phyloP scores from a whole-genome alignment of 768 basidiomycete species.

The Mrakia hoshinonis region DNA sequence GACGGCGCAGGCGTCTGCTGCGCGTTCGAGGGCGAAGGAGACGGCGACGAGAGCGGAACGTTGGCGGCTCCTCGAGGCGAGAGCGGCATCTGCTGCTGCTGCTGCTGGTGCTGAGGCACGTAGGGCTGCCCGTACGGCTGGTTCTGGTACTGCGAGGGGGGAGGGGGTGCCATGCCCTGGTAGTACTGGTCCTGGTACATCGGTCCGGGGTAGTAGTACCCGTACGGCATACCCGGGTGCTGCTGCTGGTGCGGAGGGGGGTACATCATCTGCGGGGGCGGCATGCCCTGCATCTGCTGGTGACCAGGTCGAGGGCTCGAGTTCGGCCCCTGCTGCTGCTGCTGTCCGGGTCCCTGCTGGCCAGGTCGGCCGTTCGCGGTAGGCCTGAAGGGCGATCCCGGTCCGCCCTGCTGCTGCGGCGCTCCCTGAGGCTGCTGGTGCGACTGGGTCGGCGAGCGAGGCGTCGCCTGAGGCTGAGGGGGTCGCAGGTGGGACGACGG shows the following conservation, averaged over 20 bases:
- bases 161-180: constrained; percentile 7
- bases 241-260: constrained; percentile 14
- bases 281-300: constrained; percentile 21
- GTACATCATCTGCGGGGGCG: constrained; percentile 9
- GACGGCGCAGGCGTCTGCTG: constrained; percentile 28
- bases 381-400: constrained; percentile 16
- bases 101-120: constrained; percentile 31
- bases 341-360: constrained; percentile 34
- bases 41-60: constrained; percentile 30
- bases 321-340: constrained; percentile 32
- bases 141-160: constrained; percentile 33
- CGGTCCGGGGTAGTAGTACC: constrained; percentile 15
- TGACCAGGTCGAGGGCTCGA: constrained; percentile 29
- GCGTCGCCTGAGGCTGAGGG: constrained; percentile 28
- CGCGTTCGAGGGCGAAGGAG: constrained; percentile 18
- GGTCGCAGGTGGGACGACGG: constrained; percentile 27
- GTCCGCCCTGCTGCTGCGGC: constrained; percentile 13
- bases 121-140: constrained; percentile 24
- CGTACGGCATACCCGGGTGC: constrained; percentile 15
- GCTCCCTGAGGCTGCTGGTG: constrained; percentile 30
- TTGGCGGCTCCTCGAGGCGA: constrained; percentile 31
- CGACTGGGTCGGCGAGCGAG: constrained; percentile 33
- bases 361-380: constrained; percentile 28
- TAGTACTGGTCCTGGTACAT: constrained; percentile 32
- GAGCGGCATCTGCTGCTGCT: constrained; percentile 31